Percentiles rank a stretch among this genome's conserved stretches.
These are phyloP conservation scores for Lagenaria siceraria DNA, from an alignment of 306 rosid species.

Conservation along the genomic window DNA sequence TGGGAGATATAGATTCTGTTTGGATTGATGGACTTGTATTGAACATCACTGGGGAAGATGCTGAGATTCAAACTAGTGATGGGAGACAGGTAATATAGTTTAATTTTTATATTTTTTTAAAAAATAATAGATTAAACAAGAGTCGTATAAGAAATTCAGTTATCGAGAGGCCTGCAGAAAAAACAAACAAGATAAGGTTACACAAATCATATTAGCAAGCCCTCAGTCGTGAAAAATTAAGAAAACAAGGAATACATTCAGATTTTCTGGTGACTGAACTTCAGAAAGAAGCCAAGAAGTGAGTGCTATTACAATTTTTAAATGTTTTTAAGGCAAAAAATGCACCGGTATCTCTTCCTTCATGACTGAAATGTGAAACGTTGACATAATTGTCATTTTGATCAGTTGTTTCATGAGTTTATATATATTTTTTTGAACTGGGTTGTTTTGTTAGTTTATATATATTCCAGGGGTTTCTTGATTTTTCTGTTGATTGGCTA, in stretches of 20 bases:
- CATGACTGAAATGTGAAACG: neutral
- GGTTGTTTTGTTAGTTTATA: neutral
- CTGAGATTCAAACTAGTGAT: slow-evolving; percentile 55
- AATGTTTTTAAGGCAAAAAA: neutral
- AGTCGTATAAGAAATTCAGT: neutral
- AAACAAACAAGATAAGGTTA: neutral
- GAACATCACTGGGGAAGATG: slow-evolving; percentile 63
- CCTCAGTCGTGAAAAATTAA: neutral
- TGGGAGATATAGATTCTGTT: slow-evolving; percentile 53
- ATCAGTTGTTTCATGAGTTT: neutral
- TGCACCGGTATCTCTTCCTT: neutral
- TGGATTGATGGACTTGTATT: slow-evolving; percentile 74
- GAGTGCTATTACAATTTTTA: neutral
- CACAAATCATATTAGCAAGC: neutral
- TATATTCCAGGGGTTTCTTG: neutral
- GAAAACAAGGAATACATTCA: neutral
- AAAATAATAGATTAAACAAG: neutral
- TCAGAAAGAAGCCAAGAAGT: neutral
- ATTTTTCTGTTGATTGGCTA: neutral
- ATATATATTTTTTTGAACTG: neutral
- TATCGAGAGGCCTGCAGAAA: neutral
- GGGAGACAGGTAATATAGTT: slow-evolving; percentile 42
- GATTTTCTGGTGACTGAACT: neutral
- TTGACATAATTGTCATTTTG: neutral
- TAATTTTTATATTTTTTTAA: neutral